A percentile compares a stretch with the other conserved stretches of the same genome.
These are phyloP conservation scores for Tausonia pullulans DNA, from an alignment of 1,284 basidiomycete species.

Conservation along the genomic window DNA sequence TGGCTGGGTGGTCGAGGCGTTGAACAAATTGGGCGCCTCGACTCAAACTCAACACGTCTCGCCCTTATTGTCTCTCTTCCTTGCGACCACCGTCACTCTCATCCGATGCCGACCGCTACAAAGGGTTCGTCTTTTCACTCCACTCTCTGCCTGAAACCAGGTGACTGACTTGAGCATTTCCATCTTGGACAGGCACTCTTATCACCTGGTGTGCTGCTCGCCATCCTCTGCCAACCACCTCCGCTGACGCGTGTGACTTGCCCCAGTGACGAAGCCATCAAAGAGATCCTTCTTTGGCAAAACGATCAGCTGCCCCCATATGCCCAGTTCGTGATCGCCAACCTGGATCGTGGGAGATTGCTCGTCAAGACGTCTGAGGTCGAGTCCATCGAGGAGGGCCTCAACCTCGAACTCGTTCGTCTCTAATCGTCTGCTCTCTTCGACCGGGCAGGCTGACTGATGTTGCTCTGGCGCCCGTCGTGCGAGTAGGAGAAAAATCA, in stretches of 20 bases:
- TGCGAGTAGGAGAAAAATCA: conserved; percentile 13
- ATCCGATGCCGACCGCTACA: background rate
- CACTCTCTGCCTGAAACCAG: background rate
- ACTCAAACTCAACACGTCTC: no score
- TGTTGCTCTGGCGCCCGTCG: background rate
- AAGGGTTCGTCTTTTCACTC: background rate
- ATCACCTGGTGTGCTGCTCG: conserved; percentile 3
- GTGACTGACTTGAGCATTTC: background rate
- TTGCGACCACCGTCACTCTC: no score
- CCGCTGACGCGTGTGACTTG: background rate
- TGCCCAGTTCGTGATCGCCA: conserved; percentile 10
- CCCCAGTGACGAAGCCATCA: conserved; percentile 11
- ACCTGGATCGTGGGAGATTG: conserved; percentile 6
- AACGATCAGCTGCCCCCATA: conserved; percentile 5
- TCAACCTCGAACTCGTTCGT: conserved; percentile 1
- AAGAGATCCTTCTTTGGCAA: conserved; percentile 14
- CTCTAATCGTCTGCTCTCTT: background rate
- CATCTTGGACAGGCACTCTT: background rate
- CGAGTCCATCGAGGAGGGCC: conserved; percentile 1
- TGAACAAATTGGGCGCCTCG: no score
- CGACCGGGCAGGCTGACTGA: background rate
- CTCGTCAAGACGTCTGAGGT: conserved; percentile 13
- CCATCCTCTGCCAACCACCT: background rate
- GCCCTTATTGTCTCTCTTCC: no score
- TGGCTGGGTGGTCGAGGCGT: no score